Percentiles rank a stretch among this genome's conserved stretches.
These are phyloP conservation scores for Syncephalastrum sp. DNA, from an alignment of 371 early-diverging fungal species.

Conservation along the genomic window DNA sequence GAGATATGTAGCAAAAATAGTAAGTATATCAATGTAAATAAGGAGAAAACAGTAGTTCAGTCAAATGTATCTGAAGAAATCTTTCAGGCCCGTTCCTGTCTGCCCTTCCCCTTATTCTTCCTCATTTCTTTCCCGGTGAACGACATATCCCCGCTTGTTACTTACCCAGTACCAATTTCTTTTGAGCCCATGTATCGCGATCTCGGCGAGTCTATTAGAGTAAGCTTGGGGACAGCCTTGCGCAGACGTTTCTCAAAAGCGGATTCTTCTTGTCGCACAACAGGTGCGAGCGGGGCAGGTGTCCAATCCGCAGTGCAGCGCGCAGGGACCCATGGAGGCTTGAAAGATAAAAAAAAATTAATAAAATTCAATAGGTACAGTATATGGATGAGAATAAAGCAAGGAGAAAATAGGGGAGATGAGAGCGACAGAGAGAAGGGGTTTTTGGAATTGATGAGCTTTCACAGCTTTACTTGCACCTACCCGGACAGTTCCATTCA, in stretches of 20 bases:
- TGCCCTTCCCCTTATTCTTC: neutral
- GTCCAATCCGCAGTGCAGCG: slow-evolving; percentile 17
- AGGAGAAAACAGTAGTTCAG: neutral
- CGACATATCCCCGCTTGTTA: neutral
- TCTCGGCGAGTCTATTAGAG: slow-evolving; percentile 15
- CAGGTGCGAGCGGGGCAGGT: slow-evolving; percentile 19
- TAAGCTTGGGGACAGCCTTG: slow-evolving; percentile 27
- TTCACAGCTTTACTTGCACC: slow-evolving; percentile 6
- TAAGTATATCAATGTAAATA: neutral
- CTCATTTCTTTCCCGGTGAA: neutral
- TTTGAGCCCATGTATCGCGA: slow-evolving; percentile 24
- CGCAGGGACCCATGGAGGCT: slow-evolving; percentile 32
- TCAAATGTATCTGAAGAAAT: neutral
- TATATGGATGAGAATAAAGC: neutral
- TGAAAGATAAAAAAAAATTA: neutral
- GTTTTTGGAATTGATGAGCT: neutral
- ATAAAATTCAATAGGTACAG: neutral
- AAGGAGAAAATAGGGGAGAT: neutral
- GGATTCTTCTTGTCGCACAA: slow-evolving; percentile 17
- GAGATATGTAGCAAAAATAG: neutral
- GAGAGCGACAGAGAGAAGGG: neutral
- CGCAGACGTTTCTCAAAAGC: slow-evolving; percentile 24
- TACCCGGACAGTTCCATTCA: slow-evolving; percentile 1
- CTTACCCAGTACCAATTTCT: slow-evolving; percentile 31
- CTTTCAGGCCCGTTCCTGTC: neutral